Base-by-base conservation (phyloP, 257 asterid species). In the Verbena officinalis region DNA sequence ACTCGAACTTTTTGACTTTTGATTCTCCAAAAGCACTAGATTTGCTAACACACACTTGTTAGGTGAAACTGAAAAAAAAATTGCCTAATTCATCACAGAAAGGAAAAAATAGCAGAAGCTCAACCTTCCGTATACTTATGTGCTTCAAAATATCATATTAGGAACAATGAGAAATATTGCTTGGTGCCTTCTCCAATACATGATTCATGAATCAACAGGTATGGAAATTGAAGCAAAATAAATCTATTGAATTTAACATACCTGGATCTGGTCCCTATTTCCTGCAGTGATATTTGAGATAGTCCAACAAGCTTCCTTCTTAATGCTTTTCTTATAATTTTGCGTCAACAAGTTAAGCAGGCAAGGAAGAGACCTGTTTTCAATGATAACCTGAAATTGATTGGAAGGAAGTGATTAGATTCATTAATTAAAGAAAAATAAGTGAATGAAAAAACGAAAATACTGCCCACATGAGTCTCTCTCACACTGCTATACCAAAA, bases 221-320 rank as follows among this genome's bases (percentile, higher is more conserved):
- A 22, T 1, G 13, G 33, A 53, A 11, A 17, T 43, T 21, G 21
- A 61, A 44, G 36, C 50, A 66, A 52, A 57, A 34, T 33, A 50
- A n/a, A n/a, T n/a, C n/a, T n/a, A 36, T 40, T 16, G 13, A 38
- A 42, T 13, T 31, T 7, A n/a, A n/a, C n/a, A n/a, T 55, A 75
- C 84, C 82, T 81, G 82, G 51, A 81, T 81, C 60, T 81, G 87
- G 54, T 75, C 80, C 70, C 54, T 78, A 69, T 75, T 81, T 40
- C 84, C 87, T 0, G 82, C 87, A 44, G 84, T 81, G 68, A 81
- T 78, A 74, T 78, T 81, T 49, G 84, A 81, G 64, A 81, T 73
- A 30, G 83, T 81, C 86, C 86, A 75, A 59, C 83, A 81, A 56
- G 86, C 83, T 75, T 77, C 86, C 68, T 77, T 81, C 74, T 78